Percentiles rank a stretch among this genome's conserved stretches.
Evolutionary conservation across 2,329 filamentous ascomycete genomes (phyloP).

Genomic region (Xylariaceae sp.): DNA sequence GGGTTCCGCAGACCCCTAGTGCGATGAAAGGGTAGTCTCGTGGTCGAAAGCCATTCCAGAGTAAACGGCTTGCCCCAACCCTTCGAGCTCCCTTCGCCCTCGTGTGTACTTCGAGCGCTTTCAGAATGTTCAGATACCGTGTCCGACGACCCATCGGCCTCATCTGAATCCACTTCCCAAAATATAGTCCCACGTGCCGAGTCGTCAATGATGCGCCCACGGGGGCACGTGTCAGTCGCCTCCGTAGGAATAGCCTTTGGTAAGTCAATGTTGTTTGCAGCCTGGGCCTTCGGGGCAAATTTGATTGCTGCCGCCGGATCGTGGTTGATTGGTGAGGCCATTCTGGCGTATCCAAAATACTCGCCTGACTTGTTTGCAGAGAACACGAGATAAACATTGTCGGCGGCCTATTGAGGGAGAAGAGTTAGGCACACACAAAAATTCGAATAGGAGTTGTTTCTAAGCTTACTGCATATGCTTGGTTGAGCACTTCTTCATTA

Average conservation of each 20-base stretch:
- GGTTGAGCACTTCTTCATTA: conserved; percentile 79
- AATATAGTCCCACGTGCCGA: conserved; percentile 93
- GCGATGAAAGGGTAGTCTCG: conserved; percentile 78
- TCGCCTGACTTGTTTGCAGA: conserved; percentile 97
- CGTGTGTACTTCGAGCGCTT: conserved; percentile 30
- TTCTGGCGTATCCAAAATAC: conserved; percentile 91
- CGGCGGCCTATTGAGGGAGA: conserved; percentile 52
- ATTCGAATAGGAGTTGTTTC: background rate
- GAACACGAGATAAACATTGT: conserved; percentile 87
- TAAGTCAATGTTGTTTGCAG: conserved; percentile 56
- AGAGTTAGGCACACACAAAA: conserved; percentile 7
- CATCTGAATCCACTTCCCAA: conserved; percentile 75
- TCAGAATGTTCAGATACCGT: conserved; percentile 29
- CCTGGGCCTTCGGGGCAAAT: conserved; percentile 61
- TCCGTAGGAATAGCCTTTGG: conserved; percentile 76
- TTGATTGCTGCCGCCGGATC: conserved; percentile 65
- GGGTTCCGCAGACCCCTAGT: conserved; percentile 84
- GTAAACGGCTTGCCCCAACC: conserved; percentile 88
- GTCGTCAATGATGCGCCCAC: conserved; percentile 85
- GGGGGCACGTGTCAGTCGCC: conserved; percentile 71
- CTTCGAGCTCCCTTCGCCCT: conserved; percentile 48
- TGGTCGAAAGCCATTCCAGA: conserved; percentile 84
- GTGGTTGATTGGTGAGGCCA: conserved; percentile 78
- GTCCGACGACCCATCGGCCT: conserved; percentile 37
- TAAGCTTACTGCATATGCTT: conserved; percentile 65